Conservation (phyloP, 2,329 filamentous ascomycete genomes). For the Aureobasidium vineae region DNA sequence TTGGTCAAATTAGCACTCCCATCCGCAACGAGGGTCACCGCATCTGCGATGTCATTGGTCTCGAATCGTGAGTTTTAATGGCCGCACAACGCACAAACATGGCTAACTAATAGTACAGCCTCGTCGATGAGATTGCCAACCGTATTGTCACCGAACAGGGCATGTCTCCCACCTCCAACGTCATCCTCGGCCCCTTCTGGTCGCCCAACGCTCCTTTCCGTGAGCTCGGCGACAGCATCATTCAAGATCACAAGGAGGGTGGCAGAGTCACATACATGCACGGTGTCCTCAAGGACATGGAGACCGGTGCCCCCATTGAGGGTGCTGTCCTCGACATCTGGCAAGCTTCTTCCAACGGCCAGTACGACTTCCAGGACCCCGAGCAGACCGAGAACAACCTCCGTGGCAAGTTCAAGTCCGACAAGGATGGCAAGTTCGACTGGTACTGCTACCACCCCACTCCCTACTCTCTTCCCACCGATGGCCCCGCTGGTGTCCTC, state of each 20-base stretch:
- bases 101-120: constrained; percentile 41
- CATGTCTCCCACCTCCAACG: constrained; percentile 66
- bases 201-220: constrained; percentile 72
- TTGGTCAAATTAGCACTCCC: constrained; percentile 66
- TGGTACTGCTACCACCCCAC: constrained; percentile 76
- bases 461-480: constrained; percentile 67
- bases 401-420: constrained; percentile 70
- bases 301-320: constrained; percentile 64
- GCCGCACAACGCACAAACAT: not conserved
- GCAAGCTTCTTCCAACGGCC: constrained; percentile 61
- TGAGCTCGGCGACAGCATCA: constrained; percentile 63
- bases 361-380: constrained; percentile 71
- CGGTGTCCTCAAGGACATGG: constrained; percentile 63
- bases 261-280: constrained; percentile 66
- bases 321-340: constrained; percentile 73
- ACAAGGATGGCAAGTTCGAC: constrained; percentile 67
- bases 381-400: constrained; percentile 71
- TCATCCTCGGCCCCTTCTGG: constrained; percentile 78
- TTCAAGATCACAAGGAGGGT: constrained; percentile 59
- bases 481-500: constrained; percentile 57
- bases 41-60: constrained; percentile 69
- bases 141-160: constrained; percentile 59
- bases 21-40: constrained; percentile 73
- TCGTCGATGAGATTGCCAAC: constrained; percentile 67
- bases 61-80: constrained; percentile 61